Base-by-base conservation (phyloP, 768 basidiomycete genomes). In the Lentinula sp. region DNA sequence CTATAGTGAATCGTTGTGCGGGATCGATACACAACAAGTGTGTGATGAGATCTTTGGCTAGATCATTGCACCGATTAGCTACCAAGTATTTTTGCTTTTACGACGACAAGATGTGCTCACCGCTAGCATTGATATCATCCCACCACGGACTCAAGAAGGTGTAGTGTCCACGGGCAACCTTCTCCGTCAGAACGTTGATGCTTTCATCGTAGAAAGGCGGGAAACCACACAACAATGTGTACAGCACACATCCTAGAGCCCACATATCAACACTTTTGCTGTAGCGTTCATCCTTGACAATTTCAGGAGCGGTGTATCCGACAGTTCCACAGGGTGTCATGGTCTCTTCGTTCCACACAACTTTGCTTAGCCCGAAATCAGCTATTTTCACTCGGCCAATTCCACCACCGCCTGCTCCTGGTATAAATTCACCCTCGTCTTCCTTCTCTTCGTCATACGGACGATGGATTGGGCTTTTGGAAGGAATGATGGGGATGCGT, bases 301-400 rank as follows among this genome's bases (percentile, higher is more conserved):
- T 99, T 75, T 99, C 97, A 5, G 97, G 97, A 5, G 97, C 97
- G 2, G 97, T 99, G 74, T 99, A 99, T 21, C 97, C 97, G 35
- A 99, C 96, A 2, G 97, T 99, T n/a, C 97, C 97, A 69, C 97
- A 99, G 21, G 97, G 97, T 13, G 97, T 99, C 91, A 93, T 95
- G 5, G 97, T 99, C 70, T 98, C 88, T 70, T 98, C 97, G 70
- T 96, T 90, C 97, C 97, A 99, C 4, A 99, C 93, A 58, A 98
- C 89, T 75, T 99, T 99, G 63, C 88, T 91, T 51, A 99, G 79
- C 37, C 97, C 97, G 69, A 99, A 99, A 73, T 99, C 97, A 61
- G 97, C 97, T 62, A 99, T 97, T 79, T 98, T 99, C 73, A 99
- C 95, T 43, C 87, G 86, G 6, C 97, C 97, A 64, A 99, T 99